A percentile compares a stretch with the other conserved stretches of the same genome.
Evolutionary conservation across 352 stramenopile genomes (phyloP).

Genomic region (Globisporangium heterothallicum): DNA sequence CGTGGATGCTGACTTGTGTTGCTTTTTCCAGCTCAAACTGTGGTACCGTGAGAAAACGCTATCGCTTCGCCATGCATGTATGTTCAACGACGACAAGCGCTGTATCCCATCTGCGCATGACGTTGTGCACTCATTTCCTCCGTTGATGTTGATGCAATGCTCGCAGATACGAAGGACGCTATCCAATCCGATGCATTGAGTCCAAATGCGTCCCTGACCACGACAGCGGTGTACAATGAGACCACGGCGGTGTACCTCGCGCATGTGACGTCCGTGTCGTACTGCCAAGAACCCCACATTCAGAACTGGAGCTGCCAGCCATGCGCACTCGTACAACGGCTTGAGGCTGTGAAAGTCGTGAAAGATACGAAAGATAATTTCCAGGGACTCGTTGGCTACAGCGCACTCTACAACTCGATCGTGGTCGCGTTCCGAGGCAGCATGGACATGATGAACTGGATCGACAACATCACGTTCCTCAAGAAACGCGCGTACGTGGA

Average conservation of each 20-base stretch:
- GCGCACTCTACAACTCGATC: slow-evolving; percentile 35
- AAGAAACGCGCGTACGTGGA: slow-evolving; percentile 60
- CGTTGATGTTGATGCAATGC: too few relatives aligned
- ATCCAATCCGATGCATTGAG: neutral
- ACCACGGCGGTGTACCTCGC: slow-evolving; percentile 64
- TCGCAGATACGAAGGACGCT: neutral
- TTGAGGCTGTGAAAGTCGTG: slow-evolving; percentile 48
- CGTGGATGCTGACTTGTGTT: too few relatives aligned
- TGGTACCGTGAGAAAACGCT: too few relatives aligned
- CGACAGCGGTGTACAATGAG: slow-evolving; percentile 49
- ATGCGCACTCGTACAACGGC: slow-evolving; percentile 46
- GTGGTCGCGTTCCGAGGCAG: slow-evolving; percentile 78
- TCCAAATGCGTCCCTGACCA: neutral
- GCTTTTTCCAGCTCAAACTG: too few relatives aligned
- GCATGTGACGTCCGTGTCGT: slow-evolving; percentile 71
- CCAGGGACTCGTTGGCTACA: slow-evolving; percentile 76
- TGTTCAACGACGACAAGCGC: too few relatives aligned
- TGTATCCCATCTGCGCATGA: too few relatives aligned
- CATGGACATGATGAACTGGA: slow-evolving; percentile 81
- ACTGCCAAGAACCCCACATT: slow-evolving; percentile 63
- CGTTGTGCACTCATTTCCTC: too few relatives aligned
- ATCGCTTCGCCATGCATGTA: too few relatives aligned
- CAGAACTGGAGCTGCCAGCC: slow-evolving; percentile 71
- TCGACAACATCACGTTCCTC: slow-evolving; percentile 82
- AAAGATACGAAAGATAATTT: slow-evolving; percentile 72